Conservation (phyloP, 2,329 filamentous ascomycete genomes). For the Neopestalotiopsis sp. region DNA sequence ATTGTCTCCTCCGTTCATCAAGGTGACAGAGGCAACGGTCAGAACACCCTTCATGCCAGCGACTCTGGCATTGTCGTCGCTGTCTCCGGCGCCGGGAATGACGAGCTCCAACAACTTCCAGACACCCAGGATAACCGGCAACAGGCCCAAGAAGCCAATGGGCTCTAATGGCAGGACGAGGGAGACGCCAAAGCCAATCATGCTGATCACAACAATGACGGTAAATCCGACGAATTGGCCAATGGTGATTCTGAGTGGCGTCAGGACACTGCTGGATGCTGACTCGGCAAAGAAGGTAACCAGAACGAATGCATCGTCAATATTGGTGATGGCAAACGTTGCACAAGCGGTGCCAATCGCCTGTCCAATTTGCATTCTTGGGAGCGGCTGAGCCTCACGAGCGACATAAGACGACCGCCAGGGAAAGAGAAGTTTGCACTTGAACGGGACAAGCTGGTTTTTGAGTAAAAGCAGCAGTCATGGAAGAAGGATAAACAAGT, state of each 20-base stretch:
- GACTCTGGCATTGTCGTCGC: slow-evolving; percentile 22
- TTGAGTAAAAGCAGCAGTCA: neutral
- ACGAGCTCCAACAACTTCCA: slow-evolving; percentile 34
- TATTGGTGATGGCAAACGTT: slow-evolving; percentile 37
- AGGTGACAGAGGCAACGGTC: slow-evolving; percentile 37
- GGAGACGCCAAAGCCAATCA: slow-evolving; percentile 40
- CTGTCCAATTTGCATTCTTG: slow-evolving; percentile 24
- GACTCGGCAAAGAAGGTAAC: slow-evolving; percentile 43
- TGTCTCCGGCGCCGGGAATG: slow-evolving; percentile 22
- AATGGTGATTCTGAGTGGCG: slow-evolving; percentile 29
- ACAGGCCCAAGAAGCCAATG: slow-evolving; percentile 41
- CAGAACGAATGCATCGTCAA: slow-evolving; percentile 45
- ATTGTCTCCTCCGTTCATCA: slow-evolving; percentile 43
- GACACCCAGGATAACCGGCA: slow-evolving; percentile 39
- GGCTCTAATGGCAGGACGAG: slow-evolving; percentile 39
- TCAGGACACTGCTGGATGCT: slow-evolving; percentile 30
- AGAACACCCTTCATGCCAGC: slow-evolving; percentile 28
- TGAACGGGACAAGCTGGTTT: fast-evolving
- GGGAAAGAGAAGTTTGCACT: neutral
- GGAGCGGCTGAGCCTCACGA: neutral
- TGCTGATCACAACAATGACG: slow-evolving; percentile 39
- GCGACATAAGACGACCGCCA: neutral
- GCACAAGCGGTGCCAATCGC: slow-evolving; percentile 33
- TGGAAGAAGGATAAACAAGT: neutral
- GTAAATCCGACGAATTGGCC: slow-evolving; percentile 41